A percentile compares a stretch with the other conserved stretches of the same genome.
Evolutionary conservation across 2,329 filamentous ascomycete genomes (phyloP).

Genomic region (Epichloe bromicola): DNA sequence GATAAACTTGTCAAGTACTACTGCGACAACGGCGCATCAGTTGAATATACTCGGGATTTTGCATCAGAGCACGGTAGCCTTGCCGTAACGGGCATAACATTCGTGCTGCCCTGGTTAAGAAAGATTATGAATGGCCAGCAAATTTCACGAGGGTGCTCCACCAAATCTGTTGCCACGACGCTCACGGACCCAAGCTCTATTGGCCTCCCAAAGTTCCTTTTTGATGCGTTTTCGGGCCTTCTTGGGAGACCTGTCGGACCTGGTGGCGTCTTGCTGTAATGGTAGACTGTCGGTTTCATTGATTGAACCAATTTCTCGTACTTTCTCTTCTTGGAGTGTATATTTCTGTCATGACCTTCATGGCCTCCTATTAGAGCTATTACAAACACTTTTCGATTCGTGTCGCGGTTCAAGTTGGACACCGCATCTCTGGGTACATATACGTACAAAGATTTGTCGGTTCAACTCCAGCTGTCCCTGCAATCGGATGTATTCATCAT

Average conservation of each 20-base stretch:
- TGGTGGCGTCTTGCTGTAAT: background rate
- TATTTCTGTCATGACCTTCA: no score
- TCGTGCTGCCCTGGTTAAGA: background rate
- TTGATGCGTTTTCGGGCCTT: background rate
- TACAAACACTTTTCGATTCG: no score
- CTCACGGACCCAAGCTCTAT: background rate
- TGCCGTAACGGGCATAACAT: background rate
- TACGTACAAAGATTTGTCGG: background rate
- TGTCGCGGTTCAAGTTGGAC: background rate
- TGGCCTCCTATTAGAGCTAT: no score
- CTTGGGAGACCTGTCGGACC: background rate
- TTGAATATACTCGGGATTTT: background rate
- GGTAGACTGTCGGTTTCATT: no score
- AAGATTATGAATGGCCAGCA: background rate
- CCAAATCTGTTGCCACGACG: background rate
- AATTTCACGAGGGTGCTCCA: background rate
- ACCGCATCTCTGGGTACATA: background rate
- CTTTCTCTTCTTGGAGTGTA: no score
- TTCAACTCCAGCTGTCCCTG: background rate
- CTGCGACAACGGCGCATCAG: slow-evolving; percentile 1
- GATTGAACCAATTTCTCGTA: no score
- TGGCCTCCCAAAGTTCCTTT: background rate
- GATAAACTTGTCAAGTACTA: background rate
- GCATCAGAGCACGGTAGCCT: background rate
- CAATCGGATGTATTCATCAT: background rate